A percentile compares a stretch with the other conserved stretches of the same genome.
Conservation (phyloP, 2,329 filamentous ascomycete genomes). For the Penicillium sp. region DNA sequence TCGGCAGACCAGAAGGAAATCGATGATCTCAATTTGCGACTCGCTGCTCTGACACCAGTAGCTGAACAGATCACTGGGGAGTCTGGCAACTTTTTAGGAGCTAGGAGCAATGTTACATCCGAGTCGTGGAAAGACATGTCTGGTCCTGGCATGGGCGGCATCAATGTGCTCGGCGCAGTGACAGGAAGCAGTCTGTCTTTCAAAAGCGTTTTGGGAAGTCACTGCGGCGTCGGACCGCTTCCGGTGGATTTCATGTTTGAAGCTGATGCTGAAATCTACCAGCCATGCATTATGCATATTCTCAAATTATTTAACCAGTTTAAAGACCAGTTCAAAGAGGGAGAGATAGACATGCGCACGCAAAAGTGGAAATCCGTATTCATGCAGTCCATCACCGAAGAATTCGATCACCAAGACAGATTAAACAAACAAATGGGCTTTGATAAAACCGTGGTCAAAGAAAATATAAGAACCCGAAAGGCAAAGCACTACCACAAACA, state of each 20-base stretch:
- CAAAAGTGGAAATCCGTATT: constrained; percentile 30
- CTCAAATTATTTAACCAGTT: constrained; percentile 28
- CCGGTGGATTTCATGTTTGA: constrained; percentile 30
- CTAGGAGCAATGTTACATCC: constrained; percentile 7
- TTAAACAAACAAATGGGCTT: constrained; percentile 37
- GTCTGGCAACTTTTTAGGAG: constrained; percentile 15
- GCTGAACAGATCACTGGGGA: constrained; percentile 29
- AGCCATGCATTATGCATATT: constrained; percentile 31
- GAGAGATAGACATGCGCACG: constrained; percentile 16
- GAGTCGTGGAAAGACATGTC: constrained; percentile 20
- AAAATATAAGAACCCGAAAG: constrained; percentile 22
- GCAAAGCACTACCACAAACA: constrained; percentile 31
- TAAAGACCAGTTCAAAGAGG: constrained; percentile 16
- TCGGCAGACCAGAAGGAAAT: constrained; percentile 13
- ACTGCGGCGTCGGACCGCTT: constrained; percentile 28
- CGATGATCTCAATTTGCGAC: constrained; percentile 18
- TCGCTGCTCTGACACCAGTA: constrained; percentile 25
- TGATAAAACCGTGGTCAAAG: constrained; percentile 25
- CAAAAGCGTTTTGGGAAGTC: constrained; percentile 29
- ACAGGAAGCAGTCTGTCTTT: constrained; percentile 30
- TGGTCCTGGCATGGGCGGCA: constrained; percentile 26
- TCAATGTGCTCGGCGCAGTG: constrained; percentile 26
- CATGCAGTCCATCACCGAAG: constrained; percentile 29
- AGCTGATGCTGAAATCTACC: constrained; percentile 25
- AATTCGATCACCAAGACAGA: constrained; percentile 25